Evolutionary conservation across 352 stramenopile genomes (phyloP), one percentile per base, ranked within the genome.

Genomic region (Phytophthora megakarya): DNA sequence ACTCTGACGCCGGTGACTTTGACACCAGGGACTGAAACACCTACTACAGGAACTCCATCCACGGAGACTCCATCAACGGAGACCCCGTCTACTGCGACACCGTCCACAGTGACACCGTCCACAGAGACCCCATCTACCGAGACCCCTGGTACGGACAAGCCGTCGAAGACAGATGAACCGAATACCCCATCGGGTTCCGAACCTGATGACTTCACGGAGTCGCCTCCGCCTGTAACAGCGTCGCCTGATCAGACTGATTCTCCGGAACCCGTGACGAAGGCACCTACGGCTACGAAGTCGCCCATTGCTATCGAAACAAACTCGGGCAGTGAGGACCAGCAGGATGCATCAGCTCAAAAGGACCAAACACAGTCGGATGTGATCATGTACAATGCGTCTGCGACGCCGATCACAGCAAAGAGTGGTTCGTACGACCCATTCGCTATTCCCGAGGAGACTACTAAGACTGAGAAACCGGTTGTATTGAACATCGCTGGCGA

Each of bases 241-340:
- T 48, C 49, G 7, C 57, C 70, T 16, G 39, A 57, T 19, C 44
- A 61, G 10, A 59, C 59, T 23, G 65, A 58, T 18, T 65, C 72
- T 9, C 65, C 66, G 15, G 37, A 61, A 13, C 62, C 60, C 4
- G 68, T 55, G 7, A 70, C 55, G 12, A 49, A 72, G 10, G 60
- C 55, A 12, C 65, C 59, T 19, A 33, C 55, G 22, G 45, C 54
- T 23, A 79, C 67, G 0, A 70, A 75, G 39, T 65, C 71, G 12
- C 73, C 70, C 8, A 73, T 83, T 38, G 68, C 74, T 1, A 77
- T 83, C 33, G 75, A 83, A 51, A 81, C 72, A 16, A 83, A 83
- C 45, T 67, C 58, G 7, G 70, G 48, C 9, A 67, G 28, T 12
- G 61, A 68, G 23, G 68, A 62, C 21, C 59, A 76, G 23, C 50